Conservation (phyloP, 805 yeast species). For the Nakazawaea anatomiae region DNA sequence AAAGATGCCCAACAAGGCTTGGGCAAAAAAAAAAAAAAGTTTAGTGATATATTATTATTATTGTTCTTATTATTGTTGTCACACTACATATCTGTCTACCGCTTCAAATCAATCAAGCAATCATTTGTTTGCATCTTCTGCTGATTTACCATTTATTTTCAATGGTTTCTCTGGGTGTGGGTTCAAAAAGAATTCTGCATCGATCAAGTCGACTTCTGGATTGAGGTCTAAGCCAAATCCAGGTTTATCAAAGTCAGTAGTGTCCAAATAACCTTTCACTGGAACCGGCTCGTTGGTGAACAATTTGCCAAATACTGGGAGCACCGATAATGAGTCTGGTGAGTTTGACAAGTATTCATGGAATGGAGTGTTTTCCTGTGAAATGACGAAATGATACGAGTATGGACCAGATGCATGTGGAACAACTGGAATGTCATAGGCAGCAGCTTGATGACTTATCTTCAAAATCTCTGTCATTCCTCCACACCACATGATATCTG, state of each 20-base stretch:
- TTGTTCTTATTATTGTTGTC: too few relatives aligned
- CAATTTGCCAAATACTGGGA: conserved; percentile 42
- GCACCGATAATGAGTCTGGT: conserved; percentile 37
- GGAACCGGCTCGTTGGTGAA: conserved; percentile 45
- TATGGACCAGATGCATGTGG: conserved; percentile 52
- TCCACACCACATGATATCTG: conserved; percentile 51
- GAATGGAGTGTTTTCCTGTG: conserved; percentile 45
- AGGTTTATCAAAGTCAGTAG: conserved; percentile 36
- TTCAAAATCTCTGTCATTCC: conserved; percentile 43
- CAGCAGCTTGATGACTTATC: conserved; percentile 44
- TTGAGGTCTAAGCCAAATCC: conserved; percentile 44
- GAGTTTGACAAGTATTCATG: conserved; percentile 47
- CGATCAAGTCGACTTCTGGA: conserved; percentile 34
- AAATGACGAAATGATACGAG: conserved; percentile 43
- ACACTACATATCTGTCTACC: too few relatives aligned
- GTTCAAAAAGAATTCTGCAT: conserved; percentile 30
- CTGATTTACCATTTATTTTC: conserved; percentile 6
- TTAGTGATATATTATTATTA: too few relatives aligned
- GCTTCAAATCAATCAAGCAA: too few relatives aligned
- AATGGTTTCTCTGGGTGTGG: conserved; percentile 36
- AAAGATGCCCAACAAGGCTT: too few relatives aligned
- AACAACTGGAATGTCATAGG: conserved; percentile 47
- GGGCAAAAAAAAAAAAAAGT: too few relatives aligned
- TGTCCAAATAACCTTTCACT: conserved; percentile 34
- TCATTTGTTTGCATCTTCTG: background rate